Conservation (phyloP, 169 alveolate species). For the Babesia caballi region DNA sequence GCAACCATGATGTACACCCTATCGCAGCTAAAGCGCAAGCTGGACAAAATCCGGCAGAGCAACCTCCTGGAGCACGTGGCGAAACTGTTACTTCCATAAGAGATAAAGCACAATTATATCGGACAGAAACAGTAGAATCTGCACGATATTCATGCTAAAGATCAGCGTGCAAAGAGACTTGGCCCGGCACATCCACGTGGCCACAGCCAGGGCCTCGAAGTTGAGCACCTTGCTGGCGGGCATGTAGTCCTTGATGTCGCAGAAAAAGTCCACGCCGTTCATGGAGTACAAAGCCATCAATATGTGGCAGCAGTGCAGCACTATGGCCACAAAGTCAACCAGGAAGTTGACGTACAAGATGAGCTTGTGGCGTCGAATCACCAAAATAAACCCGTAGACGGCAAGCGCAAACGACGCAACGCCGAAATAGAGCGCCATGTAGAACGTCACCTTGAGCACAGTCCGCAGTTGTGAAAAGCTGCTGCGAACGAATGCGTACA, state of each 20-base stretch:
- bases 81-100: neutral
- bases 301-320: neutral
- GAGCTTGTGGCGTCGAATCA: constrained; percentile 24
- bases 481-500: constrained; percentile 5
- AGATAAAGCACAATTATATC: constrained; percentile 1
- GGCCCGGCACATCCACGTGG: constrained; percentile 32
- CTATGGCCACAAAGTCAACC: constrained; percentile 2
- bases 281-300: constrained; percentile 27
- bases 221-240: constrained; percentile 2
- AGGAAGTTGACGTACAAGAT: constrained; percentile 9
- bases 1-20: constrained; percentile 31
- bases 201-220: constrained; percentile 37
- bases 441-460: neutral
- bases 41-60: neutral
- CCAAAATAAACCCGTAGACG: constrained; percentile 8
- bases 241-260: constrained; percentile 8
- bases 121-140: neutral
- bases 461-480: constrained; percentile 1
- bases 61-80: neutral
- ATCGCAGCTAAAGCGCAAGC: constrained; percentile 16
- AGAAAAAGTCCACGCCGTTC: constrained; percentile 15
- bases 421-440: neutral
- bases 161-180: neutral
- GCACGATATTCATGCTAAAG: neutral
- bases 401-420: neutral